Evolutionary conservation across 169 alveolate species (phyloP).

Genomic region (Miamiensis avidus): DNA sequence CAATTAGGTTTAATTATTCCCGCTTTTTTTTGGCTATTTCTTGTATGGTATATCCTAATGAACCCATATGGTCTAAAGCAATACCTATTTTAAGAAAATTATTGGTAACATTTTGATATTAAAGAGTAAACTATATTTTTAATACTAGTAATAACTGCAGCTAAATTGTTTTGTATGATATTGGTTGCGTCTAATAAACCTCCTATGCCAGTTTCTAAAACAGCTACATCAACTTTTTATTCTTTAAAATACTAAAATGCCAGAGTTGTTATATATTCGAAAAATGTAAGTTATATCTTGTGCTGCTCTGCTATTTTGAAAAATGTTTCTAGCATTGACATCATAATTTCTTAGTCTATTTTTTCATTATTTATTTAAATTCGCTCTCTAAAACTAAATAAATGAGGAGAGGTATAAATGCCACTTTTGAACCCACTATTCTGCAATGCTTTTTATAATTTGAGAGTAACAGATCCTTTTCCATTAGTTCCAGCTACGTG

Average conservation of each 20-base stretch:
- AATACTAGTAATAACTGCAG: constrained; percentile 83
- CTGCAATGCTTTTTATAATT: constrained; percentile 65
- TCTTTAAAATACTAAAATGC: constrained; percentile 70
- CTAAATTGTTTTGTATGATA: constrained; percentile 74
- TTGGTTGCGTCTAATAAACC: constrained; percentile 92
- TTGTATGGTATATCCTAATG: constrained; percentile 86
- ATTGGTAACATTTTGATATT: too few species aligned
- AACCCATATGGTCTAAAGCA: constrained; percentile 89
- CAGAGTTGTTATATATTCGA: constrained; percentile 56
- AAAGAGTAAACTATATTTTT: too few species aligned
- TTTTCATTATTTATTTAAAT: constrained; percentile 64
- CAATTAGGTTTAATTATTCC: constrained; percentile 85
- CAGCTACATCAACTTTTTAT: constrained; percentile 84
- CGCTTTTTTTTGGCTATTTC: constrained; percentile 89
- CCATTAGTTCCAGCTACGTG: constrained; percentile 94
- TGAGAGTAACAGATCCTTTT: constrained; percentile 87
- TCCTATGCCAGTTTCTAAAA: constrained; percentile 92
- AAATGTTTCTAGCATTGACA: constrained; percentile 39
- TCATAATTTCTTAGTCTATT: constrained; percentile 45
- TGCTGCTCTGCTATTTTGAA: constrained; percentile 33
- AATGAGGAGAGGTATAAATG: constrained; percentile 90
- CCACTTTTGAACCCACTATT: constrained; percentile 83
- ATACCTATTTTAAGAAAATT: too few species aligned
- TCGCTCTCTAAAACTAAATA: constrained; percentile 85
- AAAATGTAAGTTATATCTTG: constrained; percentile 70